A percentile compares a stretch with the other conserved stretches of the same genome.
phyloP scores from a whole-genome alignment of 2,329 filamentous ascomycete species.

The Sporothrix luriei region DNA sequence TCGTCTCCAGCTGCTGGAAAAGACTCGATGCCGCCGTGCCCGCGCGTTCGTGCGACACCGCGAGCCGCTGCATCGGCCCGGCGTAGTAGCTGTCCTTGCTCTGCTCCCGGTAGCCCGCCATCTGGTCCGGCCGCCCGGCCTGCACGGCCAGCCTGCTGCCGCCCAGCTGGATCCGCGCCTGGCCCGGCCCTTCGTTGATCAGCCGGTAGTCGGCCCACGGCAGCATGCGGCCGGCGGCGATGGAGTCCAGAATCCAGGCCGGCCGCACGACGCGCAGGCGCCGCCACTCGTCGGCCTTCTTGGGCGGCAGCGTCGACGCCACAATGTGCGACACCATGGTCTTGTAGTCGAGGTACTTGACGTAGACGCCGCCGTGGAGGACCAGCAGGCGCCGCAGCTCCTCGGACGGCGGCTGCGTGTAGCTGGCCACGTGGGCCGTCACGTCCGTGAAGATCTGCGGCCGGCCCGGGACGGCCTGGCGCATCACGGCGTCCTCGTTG shows the following conservation, averaged over 20 bases:
- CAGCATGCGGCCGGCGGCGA: conserved; percentile 75
- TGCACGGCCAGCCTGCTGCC: conserved; percentile 68
- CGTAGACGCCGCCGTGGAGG: conserved; percentile 87
- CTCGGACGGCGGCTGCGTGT: conserved; percentile 90
- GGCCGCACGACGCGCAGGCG: conserved; percentile 92
- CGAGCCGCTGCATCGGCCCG: conserved; percentile 60
- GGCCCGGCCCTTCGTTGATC: conserved; percentile 78
- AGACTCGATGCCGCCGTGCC: background rate
- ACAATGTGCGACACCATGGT: conserved; percentile 96
- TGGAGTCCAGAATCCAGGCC: conserved; percentile 89
- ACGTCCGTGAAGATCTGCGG: conserved; percentile 88
- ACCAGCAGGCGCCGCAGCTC: conserved; percentile 88
- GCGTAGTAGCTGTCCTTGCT: conserved; percentile 82
- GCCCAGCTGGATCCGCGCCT: conserved; percentile 70
- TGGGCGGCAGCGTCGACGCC: conserved; percentile 83
- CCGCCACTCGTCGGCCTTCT: conserved; percentile 86
- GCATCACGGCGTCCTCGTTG: conserved; percentile 83
- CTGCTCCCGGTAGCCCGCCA: conserved; percentile 75
- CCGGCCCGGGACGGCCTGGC: conserved; percentile 67
- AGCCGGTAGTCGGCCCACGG: conserved; percentile 87
- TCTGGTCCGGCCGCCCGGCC: conserved; percentile 65
- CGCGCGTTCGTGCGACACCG: conserved; percentile 33
- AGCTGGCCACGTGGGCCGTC: conserved; percentile 90
- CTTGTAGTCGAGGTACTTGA: conserved; percentile 94
- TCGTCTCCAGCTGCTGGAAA: conserved; percentile 28